A percentile compares a stretch with the other conserved stretches of the same genome.
These are phyloP conservation scores for Candida namnaoensis DNA, from an alignment of 805 yeast genomes.

Conservation along the genomic window DNA sequence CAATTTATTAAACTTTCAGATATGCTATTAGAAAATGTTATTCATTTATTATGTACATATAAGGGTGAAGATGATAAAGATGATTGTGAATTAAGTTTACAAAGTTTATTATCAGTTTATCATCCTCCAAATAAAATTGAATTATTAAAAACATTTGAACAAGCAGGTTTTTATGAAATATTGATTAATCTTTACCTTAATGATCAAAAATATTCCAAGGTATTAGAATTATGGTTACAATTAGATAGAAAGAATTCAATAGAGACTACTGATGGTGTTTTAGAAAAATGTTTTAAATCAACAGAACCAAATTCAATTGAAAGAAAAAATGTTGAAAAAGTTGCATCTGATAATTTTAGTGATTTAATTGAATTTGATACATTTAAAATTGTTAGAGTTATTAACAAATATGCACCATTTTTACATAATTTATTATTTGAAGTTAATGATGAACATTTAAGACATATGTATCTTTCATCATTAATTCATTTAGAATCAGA, in stretches of 20 bases:
- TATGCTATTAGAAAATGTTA: slow-evolving; percentile 36
- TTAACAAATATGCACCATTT: slow-evolving; percentile 14
- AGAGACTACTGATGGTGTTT: slow-evolving; percentile 17
- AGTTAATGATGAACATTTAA: slow-evolving; percentile 13
- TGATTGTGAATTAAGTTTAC: slow-evolving; percentile 72
- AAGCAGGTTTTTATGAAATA: slow-evolving; percentile 50
- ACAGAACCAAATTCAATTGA: slow-evolving; percentile 13
- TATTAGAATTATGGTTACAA: slow-evolving; percentile 44
- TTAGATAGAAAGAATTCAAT: slow-evolving; percentile 17
- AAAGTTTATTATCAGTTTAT: slow-evolving; percentile 58
- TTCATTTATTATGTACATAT: slow-evolving; percentile 40
- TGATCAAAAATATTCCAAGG: slow-evolving; percentile 42
- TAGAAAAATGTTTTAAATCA: slow-evolving; percentile 17
- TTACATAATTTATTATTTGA: slow-evolving; percentile 8
- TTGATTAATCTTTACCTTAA: slow-evolving; percentile 47
- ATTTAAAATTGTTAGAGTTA: slow-evolving; percentile 16
- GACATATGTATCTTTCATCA: slow-evolving; percentile 14
- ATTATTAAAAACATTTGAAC: slow-evolving; percentile 41
- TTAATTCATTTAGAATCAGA: slow-evolving; percentile 11
- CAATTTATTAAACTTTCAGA: slow-evolving; percentile 77
- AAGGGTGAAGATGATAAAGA: slow-evolving; percentile 23
- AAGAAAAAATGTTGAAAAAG: slow-evolving; percentile 8
- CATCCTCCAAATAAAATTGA: slow-evolving; percentile 45
- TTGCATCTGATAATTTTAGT: slow-evolving; percentile 7
- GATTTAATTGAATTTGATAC: slow-evolving; percentile 21